Evolutionary conservation across 208 protist species (phyloP), one percentile per base, ranked within the genome.

Genomic region (Tritrichomonas foetus): DNA sequence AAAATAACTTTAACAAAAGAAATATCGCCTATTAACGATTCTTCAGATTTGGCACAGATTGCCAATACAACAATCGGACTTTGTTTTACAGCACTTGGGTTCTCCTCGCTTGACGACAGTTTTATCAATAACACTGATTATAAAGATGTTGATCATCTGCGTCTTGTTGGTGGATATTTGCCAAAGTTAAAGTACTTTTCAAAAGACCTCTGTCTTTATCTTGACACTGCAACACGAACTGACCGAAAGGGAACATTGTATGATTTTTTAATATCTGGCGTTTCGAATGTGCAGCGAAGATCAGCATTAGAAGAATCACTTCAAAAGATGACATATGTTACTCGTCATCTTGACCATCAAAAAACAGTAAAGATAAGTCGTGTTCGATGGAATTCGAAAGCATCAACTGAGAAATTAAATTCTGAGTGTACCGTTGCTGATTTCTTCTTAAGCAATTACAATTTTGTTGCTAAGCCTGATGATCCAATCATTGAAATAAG

Each of bases 231-330:
- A n/a, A 8, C 27, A 8, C 64, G 64, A 69, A 69, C n/a, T n/a
- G 64, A 69, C 8, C 13, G 64, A 25, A 69, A 69, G n/a, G 27
- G 27, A 69, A 69, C 11, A n/a, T 25, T 69, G 8, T 69, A 69
- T 69, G 64, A 69, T 69, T n/a, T 69, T 69, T n/a, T 69, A 69
- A 69, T n/a, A n/a, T 69, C 64, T n/a, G 64, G 64, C 13, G 64
- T 69, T 69, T 33, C 27, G 25, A n/a, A 69, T 69, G 11, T n/a
- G 3, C 3, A 5, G 25, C 11, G 27, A 69, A 69, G 64, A 69
- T 5, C 13, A 69, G 8, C 11, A 69, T n/a, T 69, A 8, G 64
- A 69, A 69, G 64, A 69, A 16, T 69, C 27, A 16, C 8, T n/a
- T n/a, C 13, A 33, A n/a, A 16, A 69, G n/a, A 69, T 69, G 64